phyloP scores from a whole-genome alignment of 108 stramenopile genomes.

The Stephanodiscus minutulus region DNA sequence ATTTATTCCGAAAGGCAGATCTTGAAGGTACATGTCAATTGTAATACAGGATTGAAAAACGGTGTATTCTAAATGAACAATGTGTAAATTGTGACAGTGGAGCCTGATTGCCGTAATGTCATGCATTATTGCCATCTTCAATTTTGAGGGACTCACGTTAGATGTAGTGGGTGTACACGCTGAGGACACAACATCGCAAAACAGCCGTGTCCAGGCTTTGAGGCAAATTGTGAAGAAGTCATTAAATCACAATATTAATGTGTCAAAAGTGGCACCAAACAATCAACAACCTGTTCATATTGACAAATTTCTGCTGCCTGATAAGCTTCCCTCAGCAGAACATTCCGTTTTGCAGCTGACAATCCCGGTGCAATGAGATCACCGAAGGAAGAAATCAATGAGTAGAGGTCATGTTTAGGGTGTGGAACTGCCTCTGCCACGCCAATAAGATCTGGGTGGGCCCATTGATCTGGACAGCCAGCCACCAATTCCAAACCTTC shows the following conservation, averaged over 20 bases:
- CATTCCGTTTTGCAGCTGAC: constrained; percentile 8
- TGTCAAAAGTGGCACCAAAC: constrained; percentile 6
- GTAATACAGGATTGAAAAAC: neutral
- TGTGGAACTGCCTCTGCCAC: constrained; percentile 6
- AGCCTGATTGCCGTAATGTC: constrained; percentile 52
- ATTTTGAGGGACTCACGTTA: constrained; percentile 47
- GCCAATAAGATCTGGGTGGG: constrained; percentile 4
- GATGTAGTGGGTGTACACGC: constrained; percentile 23
- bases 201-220: constrained; percentile 6
- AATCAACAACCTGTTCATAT: constrained; percentile 5
- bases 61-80: neutral
- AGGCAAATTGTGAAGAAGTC: constrained; percentile 6
- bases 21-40: constrained; percentile 39
- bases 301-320: constrained; percentile 7
- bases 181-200: constrained; percentile 10
- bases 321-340: constrained; percentile 5
- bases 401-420: constrained; percentile 14
- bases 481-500: constrained; percentile 11
- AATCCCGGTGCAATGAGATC: constrained; percentile 12
- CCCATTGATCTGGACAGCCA: constrained; percentile 14
- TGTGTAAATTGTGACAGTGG: constrained; percentile 13
- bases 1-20: constrained; percentile 71
- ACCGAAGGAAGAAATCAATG: constrained; percentile 15
- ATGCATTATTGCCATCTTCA: constrained; percentile 62
- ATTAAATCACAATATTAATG: constrained; percentile 15